These are phyloP conservation scores for Cordyceps cicadae DNA, from an alignment of 2,329 filamentous ascomycete species.

Conservation along the genomic window DNA sequence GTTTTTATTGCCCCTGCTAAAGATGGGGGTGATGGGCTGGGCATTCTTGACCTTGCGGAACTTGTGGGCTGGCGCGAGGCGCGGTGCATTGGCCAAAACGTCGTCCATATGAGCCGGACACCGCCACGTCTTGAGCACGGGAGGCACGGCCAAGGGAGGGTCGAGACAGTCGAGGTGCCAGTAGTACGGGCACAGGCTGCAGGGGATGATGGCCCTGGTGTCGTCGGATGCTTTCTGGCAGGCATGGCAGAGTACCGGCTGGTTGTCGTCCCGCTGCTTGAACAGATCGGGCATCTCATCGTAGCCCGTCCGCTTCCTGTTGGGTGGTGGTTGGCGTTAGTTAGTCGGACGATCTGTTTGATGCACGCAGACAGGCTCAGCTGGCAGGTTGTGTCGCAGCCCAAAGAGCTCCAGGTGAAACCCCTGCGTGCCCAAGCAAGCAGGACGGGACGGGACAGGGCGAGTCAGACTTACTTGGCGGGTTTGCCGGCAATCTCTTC, in stretches of 20 bases:
- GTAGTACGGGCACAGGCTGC: conserved; percentile 69
- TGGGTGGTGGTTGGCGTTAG: not conserved
- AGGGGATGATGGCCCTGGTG: conserved; percentile 68
- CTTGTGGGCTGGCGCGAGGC: conserved; percentile 51
- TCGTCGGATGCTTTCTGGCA: conserved; percentile 60
- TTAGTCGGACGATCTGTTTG: not conserved
- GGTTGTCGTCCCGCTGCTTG: conserved; percentile 66
- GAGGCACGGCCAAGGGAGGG: conserved; percentile 72
- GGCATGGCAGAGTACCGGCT: conserved; percentile 65
- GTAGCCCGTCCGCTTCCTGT: conserved; percentile 44
- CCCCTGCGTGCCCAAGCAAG: not conserved
- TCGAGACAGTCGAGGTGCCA: conserved; percentile 94
- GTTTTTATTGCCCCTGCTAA: conserved; percentile 58
- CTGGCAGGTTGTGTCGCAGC: not conserved
- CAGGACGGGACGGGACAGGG: not conserved
- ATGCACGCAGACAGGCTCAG: not conserved
- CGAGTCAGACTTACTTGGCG: conserved; percentile 41
- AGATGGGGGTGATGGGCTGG: conserved; percentile 41
- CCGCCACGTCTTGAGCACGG: conserved; percentile 70
- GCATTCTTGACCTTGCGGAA: conserved; percentile 53
- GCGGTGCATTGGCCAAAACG: conserved; percentile 53
- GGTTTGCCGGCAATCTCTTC: conserved; percentile 60
- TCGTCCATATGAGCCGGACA: conserved; percentile 84
- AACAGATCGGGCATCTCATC: conserved; percentile 60
- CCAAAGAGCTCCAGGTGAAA: not conserved